Percentiles rank a stretch among this genome's conserved stretches.
phyloP scores from a whole-genome alignment of 2,329 filamentous ascomycete species.

The Shiraia sp. region DNA sequence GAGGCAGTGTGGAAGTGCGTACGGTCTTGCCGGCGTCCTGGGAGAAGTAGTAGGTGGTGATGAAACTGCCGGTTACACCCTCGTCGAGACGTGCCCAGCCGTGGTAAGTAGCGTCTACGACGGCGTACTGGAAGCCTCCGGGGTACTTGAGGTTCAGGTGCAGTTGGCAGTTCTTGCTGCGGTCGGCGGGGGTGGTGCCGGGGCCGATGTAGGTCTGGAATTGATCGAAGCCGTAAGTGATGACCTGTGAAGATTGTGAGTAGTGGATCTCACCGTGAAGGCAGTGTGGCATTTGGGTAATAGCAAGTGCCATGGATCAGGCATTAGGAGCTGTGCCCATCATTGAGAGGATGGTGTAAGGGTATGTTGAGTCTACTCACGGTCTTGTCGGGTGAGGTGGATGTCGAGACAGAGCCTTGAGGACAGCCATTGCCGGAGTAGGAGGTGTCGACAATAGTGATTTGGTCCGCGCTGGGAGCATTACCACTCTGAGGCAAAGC shows the following conservation, averaged over 20 bases:
- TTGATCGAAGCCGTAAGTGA: constrained; percentile 39
- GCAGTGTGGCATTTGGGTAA: constrained; percentile 1
- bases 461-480: constrained; percentile 26
- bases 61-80: constrained; percentile 39
- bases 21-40: constrained; percentile 38
- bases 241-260: constrained; percentile 24
- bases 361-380: constrained; percentile 17
- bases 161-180: constrained; percentile 44
- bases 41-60: constrained; percentile 44
- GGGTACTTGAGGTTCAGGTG: constrained; percentile 42
- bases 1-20: constrained; percentile 9
- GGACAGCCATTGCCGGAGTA: constrained; percentile 43
- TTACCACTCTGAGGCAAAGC: constrained; percentile 23
- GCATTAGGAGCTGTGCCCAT: constrained; percentile 2
- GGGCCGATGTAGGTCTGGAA: constrained; percentile 44
- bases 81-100: constrained; percentile 41
- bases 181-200: constrained; percentile 28
- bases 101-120: constrained; percentile 43
- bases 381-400: constrained; percentile 37
- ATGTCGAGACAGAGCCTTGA: constrained; percentile 39
- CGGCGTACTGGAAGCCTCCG: constrained; percentile 45
- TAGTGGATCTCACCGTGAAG: constrained; percentile 2
- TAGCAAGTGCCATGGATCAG: constrained; percentile 1
- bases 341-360: not conserved
- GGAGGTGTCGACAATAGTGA: constrained; percentile 33